Evolutionary conservation across 83 land plant species (phyloP).

Genomic region (Picea engelmannii): DNA sequence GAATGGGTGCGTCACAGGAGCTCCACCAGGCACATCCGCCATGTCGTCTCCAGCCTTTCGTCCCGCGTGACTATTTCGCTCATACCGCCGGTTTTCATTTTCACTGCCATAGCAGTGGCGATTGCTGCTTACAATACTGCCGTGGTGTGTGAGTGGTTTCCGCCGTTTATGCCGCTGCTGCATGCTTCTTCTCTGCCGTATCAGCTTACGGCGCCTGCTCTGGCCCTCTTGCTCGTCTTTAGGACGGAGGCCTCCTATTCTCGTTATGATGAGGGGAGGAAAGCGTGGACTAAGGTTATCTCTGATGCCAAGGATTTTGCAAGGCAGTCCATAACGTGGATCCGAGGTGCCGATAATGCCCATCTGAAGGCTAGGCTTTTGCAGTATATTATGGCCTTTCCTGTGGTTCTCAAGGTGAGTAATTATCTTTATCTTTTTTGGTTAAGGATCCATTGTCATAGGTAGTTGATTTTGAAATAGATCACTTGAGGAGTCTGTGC

Average conservation of each 20-base stretch:
- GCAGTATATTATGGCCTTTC: slow-evolving; percentile 78
- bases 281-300: slow-evolving; percentile 76
- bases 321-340: slow-evolving; percentile 40
- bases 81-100: slow-evolving; percentile 69
- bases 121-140: slow-evolving; percentile 65
- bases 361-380: slow-evolving; percentile 25
- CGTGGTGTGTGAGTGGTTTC: slow-evolving; percentile 37
- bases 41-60: slow-evolving; percentile 57
- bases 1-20: slow-evolving; percentile 77
- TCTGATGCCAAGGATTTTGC: slow-evolving; percentile 68
- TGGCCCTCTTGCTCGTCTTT: slow-evolving; percentile 88
- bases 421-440: not conserved
- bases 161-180: slow-evolving; percentile 53
- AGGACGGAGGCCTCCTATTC: slow-evolving; percentile 91
- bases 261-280: slow-evolving; percentile 83
- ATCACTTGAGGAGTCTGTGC: too few species aligned
- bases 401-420: slow-evolving; percentile 82
- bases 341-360: slow-evolving; percentile 23
- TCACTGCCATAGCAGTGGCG: slow-evolving; percentile 61
- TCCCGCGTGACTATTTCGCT: slow-evolving; percentile 79
- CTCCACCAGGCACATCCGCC: slow-evolving; percentile 76
- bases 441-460: too few species aligned
- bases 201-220: slow-evolving; percentile 90
- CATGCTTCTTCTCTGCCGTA: slow-evolving; percentile 71
- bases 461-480: too few species aligned